Evolutionary conservation across 192 early-diverging fungal genomes (phyloP).

Genomic region (Fimicolochytrium jonesii): DNA sequence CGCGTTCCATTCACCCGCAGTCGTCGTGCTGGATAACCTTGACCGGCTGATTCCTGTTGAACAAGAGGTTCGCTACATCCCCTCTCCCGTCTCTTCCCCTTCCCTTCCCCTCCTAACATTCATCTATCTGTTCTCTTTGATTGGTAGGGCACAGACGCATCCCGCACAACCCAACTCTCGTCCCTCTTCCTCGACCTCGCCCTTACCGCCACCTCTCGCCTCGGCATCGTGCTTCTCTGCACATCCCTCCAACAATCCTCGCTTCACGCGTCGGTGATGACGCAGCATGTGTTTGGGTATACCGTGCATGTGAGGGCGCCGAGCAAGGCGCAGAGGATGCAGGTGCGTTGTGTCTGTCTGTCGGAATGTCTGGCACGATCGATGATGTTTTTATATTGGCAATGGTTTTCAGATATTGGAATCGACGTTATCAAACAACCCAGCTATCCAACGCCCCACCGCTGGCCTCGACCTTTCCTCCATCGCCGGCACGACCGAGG

Average conservation of each 20-base stretch:
- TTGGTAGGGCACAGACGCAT: too few relatives aligned
- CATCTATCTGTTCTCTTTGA: too few relatives aligned
- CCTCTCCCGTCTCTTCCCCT: too few relatives aligned
- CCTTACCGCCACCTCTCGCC: conserved; percentile 24
- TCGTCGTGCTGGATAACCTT: conserved; percentile 72
- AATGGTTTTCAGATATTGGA: too few relatives aligned
- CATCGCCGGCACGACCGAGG: conserved; percentile 78
- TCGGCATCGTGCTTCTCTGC: conserved; percentile 50
- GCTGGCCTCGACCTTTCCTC: conserved; percentile 62
- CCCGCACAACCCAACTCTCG: conserved; percentile 58
- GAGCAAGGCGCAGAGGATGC: conserved; percentile 56
- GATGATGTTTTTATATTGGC: too few relatives aligned
- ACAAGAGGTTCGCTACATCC: conserved; percentile 64
- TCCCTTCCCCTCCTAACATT: too few relatives aligned
- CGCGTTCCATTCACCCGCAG: conserved; percentile 66
- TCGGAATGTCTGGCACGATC: too few relatives aligned
- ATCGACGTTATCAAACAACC: too few relatives aligned
- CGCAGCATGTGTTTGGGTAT: conserved; percentile 62
- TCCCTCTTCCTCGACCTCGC: conserved; percentile 61
- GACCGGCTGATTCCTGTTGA: conserved; percentile 70
- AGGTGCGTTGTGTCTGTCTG: too few relatives aligned
- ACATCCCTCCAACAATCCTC: conserved; percentile 64
- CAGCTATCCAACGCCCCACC: neutral
- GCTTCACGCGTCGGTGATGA: conserved; percentile 54
- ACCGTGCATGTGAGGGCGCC: conserved; percentile 60